Evolutionary conservation across 2,329 filamentous ascomycete species (phyloP).

Genomic region (Exophiala oligosperma): DNA sequence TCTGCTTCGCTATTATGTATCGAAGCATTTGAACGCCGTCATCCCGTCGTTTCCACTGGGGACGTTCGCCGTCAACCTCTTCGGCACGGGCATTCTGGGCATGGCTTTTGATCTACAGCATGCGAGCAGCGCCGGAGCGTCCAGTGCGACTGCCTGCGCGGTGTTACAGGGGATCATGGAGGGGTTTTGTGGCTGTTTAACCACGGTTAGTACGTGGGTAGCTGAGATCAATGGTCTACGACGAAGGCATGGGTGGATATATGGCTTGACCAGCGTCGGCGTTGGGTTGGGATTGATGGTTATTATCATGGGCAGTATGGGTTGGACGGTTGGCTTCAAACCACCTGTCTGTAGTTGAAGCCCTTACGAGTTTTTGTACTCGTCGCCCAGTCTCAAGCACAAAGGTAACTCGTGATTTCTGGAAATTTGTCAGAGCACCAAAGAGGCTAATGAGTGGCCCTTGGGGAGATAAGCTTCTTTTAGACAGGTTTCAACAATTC

Average conservation of each 20-base stretch:
- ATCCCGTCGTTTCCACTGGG: slow-evolving; percentile 71
- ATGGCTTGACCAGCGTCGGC: slow-evolving; percentile 53
- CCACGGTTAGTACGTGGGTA: slow-evolving; percentile 66
- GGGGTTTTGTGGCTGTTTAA: slow-evolving; percentile 65
- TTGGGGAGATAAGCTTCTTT: no score
- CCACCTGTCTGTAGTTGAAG: slow-evolving; percentile 17
- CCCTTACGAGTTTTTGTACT: not conserved
- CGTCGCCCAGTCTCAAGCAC: not conserved
- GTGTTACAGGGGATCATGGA: slow-evolving; percentile 63
- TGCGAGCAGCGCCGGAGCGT: slow-evolving; percentile 41
- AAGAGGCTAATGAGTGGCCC: no score
- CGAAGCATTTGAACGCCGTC: slow-evolving; percentile 65
- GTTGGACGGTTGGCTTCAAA: slow-evolving; percentile 64
- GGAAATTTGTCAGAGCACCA: not conserved
- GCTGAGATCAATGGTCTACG: slow-evolving; percentile 55
- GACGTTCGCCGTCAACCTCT: slow-evolving; percentile 75
- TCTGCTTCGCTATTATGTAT: slow-evolving; percentile 68
- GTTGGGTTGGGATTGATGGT: slow-evolving; percentile 62
- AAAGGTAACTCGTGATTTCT: not conserved
- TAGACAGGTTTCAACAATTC: no score
- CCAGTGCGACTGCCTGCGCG: slow-evolving; percentile 56
- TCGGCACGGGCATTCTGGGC: slow-evolving; percentile 70
- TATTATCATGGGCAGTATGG: slow-evolving; percentile 71
- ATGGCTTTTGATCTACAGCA: slow-evolving; percentile 77
- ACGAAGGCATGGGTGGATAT: slow-evolving; percentile 59